Base-by-base conservation (phyloP, 345 rosid species). In the Noccaea caerulescens region DNA sequence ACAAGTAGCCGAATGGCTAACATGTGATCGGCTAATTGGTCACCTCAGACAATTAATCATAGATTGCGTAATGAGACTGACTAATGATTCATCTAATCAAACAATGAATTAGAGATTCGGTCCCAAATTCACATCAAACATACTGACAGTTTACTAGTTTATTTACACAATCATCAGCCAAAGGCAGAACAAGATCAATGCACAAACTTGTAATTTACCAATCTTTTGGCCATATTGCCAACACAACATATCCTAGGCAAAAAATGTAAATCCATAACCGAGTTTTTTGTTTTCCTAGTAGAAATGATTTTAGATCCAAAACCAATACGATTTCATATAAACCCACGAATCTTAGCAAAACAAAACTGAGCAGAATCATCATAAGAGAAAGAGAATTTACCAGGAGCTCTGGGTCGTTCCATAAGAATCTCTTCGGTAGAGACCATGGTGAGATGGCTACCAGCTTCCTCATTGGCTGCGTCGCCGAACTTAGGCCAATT, bases 401-500 rank as follows among this genome's bases (percentile, higher is more conserved):
- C 92, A 68, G 83, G 88, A 14, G 84, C 83, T 13, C 82, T 81
- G 3, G 93, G 87, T 10, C 87, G 82, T 75, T 87, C 89, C 3
- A 92, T 71, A 13, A 84, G 55, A 58, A 89, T 85, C 78, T 87
- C 92, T 73, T 87, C 94, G 1, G 92, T 84, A 8, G 96, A 92
- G 27, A 84, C 88, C 90, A 86, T 83, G 23, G 94, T 90, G 63
- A 90, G 90, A 43, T 80, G 79, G 23, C 77, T 73, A 10, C 87
- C 87, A 53, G 83, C 88, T 3, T 86, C 91, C 61, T 88, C 90
- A 39, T 77, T 83, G 0, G 82, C 88, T 0, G 96, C 96, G 57
- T 86, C 93, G 1, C 96, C 98, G 42, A 92, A 89, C 81, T 85
- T 87, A 30, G 81, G 52, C 96, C 88, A 89, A 18, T 69, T 79